Evolutionary conservation across 1,139 yeast genomes (phyloP).

Genomic region (Saccharomyces hybrid): DNA sequence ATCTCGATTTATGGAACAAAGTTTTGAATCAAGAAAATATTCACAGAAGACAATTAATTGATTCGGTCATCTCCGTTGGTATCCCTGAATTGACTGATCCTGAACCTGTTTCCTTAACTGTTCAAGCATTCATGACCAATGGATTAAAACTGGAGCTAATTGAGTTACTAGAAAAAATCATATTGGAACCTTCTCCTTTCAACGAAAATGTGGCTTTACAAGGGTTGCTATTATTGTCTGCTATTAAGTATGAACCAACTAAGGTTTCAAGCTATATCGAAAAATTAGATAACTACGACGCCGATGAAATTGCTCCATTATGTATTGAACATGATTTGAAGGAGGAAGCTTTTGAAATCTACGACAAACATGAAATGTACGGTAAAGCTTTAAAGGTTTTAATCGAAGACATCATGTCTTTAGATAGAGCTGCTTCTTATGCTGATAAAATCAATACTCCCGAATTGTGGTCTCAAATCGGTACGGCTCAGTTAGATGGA

Average conservation of each 20-base stretch:
- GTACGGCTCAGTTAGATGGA: constrained; percentile 94
- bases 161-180: constrained; percentile 90
- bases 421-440: constrained; percentile 90
- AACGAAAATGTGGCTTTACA: constrained; percentile 91
- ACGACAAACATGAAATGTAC: constrained; percentile 74
- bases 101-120: constrained; percentile 92
- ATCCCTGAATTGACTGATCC: constrained; percentile 94
- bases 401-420: constrained; percentile 86
- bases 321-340: constrained; percentile 81
- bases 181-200: constrained; percentile 94
- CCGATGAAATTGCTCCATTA: constrained; percentile 87
- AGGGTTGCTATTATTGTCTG: constrained; percentile 86
- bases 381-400: constrained; percentile 80
- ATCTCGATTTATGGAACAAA: constrained; percentile 68
- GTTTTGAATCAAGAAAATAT: constrained; percentile 71
- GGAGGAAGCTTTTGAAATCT: constrained; percentile 94
- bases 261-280: constrained; percentile 82
- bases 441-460: constrained; percentile 85
- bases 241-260: constrained; percentile 88
- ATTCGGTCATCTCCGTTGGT: constrained; percentile 92
- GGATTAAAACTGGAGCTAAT: constrained; percentile 88
- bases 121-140: constrained; percentile 94
- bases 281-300: constrained; percentile 84
- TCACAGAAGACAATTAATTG: constrained; percentile 86
- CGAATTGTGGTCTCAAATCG: constrained; percentile 91